These are phyloP conservation scores for Moesziomyces parantarcticus DNA, from an alignment of 1,284 basidiomycete genomes.

Conservation along the genomic window DNA sequence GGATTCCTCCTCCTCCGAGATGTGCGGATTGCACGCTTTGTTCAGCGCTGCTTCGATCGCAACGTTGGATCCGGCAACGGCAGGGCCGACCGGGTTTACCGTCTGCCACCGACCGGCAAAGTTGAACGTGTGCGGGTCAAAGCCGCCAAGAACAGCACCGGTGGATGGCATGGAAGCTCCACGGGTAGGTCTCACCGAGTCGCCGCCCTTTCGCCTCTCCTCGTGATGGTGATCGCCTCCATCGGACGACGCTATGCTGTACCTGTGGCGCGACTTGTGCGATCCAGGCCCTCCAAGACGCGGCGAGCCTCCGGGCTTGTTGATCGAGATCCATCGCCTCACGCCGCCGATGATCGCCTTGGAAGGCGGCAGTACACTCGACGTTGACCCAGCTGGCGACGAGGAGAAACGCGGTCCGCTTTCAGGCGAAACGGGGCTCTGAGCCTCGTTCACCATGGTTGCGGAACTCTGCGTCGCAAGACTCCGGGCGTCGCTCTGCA, in stretches of 20 bases:
- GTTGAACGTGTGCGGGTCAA: constrained; percentile 45
- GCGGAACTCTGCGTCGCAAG: constrained; percentile 20
- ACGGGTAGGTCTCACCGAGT: constrained; percentile 7
- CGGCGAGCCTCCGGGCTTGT: constrained; percentile 29
- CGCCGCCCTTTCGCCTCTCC: constrained; percentile 4
- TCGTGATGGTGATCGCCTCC: constrained; percentile 16
- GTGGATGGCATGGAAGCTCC: background rate
- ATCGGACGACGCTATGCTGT: constrained; percentile 30
- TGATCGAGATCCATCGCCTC: constrained; percentile 58
- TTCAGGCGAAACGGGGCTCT: constrained; percentile 25
- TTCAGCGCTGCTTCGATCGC: constrained; percentile 41
- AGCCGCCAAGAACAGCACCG: constrained; percentile 10
- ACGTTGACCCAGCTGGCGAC: constrained; percentile 9
- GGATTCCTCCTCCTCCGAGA: constrained; percentile 38
- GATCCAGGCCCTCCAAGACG: constrained; percentile 8
- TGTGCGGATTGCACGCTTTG: constrained; percentile 43
- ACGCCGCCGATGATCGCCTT: constrained; percentile 59
- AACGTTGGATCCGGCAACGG: constrained; percentile 30
- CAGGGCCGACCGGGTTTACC: constrained; percentile 21
- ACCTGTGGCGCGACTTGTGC: constrained; percentile 25
- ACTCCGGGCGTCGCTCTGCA: constrained; percentile 25
- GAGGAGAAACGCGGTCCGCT: constrained; percentile 9
- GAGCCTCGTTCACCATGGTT: constrained; percentile 21
- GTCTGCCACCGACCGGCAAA: constrained; percentile 50
- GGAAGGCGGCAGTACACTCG: constrained; percentile 23